Conservation (phyloP, 768 basidiomycete genomes). For the Butyriboletus loyo region DNA sequence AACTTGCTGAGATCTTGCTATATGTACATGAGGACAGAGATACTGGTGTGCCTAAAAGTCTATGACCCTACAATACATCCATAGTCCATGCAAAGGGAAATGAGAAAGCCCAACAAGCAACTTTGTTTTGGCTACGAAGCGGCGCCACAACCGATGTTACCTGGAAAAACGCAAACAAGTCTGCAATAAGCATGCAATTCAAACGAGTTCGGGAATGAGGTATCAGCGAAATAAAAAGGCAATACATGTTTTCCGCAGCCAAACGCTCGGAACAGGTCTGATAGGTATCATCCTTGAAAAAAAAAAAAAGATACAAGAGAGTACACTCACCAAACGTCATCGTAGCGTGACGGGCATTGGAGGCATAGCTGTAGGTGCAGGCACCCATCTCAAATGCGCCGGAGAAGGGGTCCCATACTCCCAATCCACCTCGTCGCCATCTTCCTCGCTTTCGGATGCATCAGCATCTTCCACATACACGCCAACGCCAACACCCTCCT, state of each 20-base stretch:
- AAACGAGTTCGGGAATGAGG: neutral
- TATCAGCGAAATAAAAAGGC: conserved; percentile 49
- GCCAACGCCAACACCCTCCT: conserved; percentile 68
- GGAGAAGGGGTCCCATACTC: conserved; percentile 51
- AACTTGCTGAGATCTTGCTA: conserved; percentile 1
- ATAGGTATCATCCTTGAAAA: conserved; percentile 56
- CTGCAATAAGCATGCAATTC: conserved; percentile 3
- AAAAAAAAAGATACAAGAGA: conserved; percentile 14
- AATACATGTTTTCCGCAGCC: conserved; percentile 61
- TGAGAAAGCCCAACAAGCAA: neutral
- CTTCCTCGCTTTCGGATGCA: conserved; percentile 28
- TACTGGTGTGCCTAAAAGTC: neutral
- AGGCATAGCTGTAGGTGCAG: conserved; percentile 54
- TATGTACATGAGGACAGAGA: conserved; percentile 6
- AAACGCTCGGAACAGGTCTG: conserved; percentile 77
- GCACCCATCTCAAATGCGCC: conserved; percentile 49
- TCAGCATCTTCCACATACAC: conserved; percentile 80
- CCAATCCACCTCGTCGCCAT: conserved; percentile 47
- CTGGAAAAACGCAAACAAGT: conserved; percentile 9
- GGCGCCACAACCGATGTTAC: neutral
- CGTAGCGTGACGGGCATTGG: conserved; percentile 36
- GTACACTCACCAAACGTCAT: conserved; percentile 25
- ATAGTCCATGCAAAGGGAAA: conserved; percentile 11
- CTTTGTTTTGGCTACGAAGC: neutral
- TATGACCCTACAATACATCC: conserved; percentile 8